Conservation (phyloP, 208 protist genomes). For the Trichomonas gallinae region DNA sequence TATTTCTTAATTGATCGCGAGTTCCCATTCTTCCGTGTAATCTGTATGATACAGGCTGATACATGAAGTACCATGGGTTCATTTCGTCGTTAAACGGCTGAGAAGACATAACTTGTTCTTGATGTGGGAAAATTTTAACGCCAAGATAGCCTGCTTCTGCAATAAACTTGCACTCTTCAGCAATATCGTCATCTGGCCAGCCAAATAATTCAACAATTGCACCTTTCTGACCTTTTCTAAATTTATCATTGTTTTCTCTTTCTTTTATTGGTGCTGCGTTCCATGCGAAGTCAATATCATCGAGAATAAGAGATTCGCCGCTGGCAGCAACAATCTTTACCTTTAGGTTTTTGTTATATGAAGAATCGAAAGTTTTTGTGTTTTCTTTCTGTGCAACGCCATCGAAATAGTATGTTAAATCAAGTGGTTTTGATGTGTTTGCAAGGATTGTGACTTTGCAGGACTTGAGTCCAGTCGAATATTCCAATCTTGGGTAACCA, state of each 20-base stretch:
- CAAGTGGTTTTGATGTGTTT: not conserved
- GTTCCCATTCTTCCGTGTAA: constrained; percentile 48
- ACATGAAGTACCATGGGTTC: constrained; percentile 57
- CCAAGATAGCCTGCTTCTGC: constrained; percentile 24
- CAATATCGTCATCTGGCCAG: constrained; percentile 35
- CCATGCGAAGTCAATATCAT: constrained; percentile 45
- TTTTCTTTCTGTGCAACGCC: constrained; percentile 5
- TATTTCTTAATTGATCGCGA: constrained; percentile 33
- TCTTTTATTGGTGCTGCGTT: constrained; percentile 23
- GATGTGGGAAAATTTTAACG: constrained; percentile 49
- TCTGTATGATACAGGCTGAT: constrained; percentile 49
- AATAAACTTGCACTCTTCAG: not conserved
- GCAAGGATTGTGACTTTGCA: not conserved
- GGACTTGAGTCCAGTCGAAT: constrained; percentile 27
- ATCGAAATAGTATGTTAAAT: constrained; percentile 40
- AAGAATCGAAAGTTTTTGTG: constrained; percentile 16
- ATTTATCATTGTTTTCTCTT: constrained; percentile 35
- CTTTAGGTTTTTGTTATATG: not conserved
- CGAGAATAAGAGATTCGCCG: constrained; percentile 31
- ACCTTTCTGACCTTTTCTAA: constrained; percentile 50
- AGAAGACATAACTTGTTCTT: constrained; percentile 47
- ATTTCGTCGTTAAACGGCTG: constrained; percentile 40
- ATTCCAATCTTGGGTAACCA: constrained; percentile 27
- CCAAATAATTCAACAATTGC: constrained; percentile 51
- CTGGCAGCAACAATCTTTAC: constrained; percentile 22